A percentile compares a stretch with the other conserved stretches of the same genome.
Evolutionary conservation across 768 basidiomycete genomes (phyloP).

Genomic region (Tephrocybe sp.): DNA sequence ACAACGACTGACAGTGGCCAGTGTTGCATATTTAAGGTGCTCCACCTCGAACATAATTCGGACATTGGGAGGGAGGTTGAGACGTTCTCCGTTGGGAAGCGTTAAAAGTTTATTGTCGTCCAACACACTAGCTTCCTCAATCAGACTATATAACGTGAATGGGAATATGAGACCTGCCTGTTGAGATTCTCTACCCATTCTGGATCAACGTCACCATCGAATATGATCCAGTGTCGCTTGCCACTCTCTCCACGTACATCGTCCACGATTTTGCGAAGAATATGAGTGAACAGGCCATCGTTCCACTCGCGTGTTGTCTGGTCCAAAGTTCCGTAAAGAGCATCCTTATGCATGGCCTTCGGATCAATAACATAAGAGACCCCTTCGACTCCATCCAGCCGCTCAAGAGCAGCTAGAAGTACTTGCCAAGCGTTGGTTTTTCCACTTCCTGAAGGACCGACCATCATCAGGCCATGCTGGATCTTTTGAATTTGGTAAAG

Average conservation of each 20-base stretch:
- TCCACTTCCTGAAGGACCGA: constrained; percentile 94
- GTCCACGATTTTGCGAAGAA: constrained; percentile 96
- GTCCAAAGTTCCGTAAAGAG: constrained; percentile 95
- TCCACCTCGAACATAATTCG: constrained; percentile 99
- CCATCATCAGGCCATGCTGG: constrained; percentile 99
- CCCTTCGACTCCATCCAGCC: constrained; percentile 90
- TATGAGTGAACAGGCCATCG: constrained; percentile 97
- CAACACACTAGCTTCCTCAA: constrained; percentile 68
- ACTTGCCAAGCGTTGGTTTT: constrained; percentile 98
- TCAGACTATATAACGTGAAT: constrained; percentile 2
- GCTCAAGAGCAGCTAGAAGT: constrained; percentile 84
- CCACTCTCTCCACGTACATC: constrained; percentile 97
- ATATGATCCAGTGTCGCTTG: constrained; percentile 99
- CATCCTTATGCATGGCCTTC: constrained; percentile 99
- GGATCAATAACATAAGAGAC: constrained; percentile 97
- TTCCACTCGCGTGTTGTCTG: constrained; percentile 99
- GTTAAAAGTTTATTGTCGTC: constrained; percentile 99
- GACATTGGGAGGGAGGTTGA: constrained; percentile 94
- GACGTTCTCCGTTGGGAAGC: constrained; percentile 95
- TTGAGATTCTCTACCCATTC: constrained; percentile 99
- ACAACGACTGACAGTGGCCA: constrained; percentile 98
- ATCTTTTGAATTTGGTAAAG: constrained; percentile 99
- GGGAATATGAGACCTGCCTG: constrained; percentile 59
- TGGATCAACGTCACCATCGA: constrained; percentile 99
- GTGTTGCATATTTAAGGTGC: constrained; percentile 94